Base-by-base conservation (phyloP, 257 asterid genomes). In the Osmanthus fragrans region DNA sequence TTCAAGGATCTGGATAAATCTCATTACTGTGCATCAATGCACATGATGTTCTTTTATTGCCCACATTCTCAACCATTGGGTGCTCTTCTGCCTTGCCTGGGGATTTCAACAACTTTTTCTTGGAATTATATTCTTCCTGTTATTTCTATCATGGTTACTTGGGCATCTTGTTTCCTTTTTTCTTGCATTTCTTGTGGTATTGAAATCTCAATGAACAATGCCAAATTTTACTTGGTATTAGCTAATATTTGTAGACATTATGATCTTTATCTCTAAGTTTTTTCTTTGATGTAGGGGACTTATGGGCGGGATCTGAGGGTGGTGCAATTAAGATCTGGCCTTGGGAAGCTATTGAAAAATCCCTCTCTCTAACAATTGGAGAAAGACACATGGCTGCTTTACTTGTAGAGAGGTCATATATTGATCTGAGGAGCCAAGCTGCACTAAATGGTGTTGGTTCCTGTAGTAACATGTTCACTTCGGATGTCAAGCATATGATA, bases 241-340 rank as follows among this genome's bases (percentile, higher is more conserved):
- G 68, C 54, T 71, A 39, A 29, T 71, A 30, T 36, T 18, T 42
- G 34, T 75, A 60, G 67, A 39, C 70, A 65, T 33, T 32, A 32
- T 80, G 30, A 65, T 40, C 77, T 82, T 72, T 76, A 81, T 77
- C 39, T 73, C 73, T 77, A 76, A 65, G 75, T 47, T 65, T 47
- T 25, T 72, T 72, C 58, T 88, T 77, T 78, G 77, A 54, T 87
- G 60, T 85, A 96, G 99, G 99, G 84, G 98, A 96, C 83, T 79
- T 96, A 16, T 96, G 99, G 99, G 83, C 97, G 16, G 98, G 97
- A 65, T 96, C 98, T 72, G 99, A 96, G 86, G 90, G 92, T 74
- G 99, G 98, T 80, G 85, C 89, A 60, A 72, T 96, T 70, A 96
- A 87, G 89, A 84, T 91, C 77, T 96, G 99, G 98, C 92, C 97